phyloP scores from a whole-genome alignment of 345 rosid genomes.

The Chamaenerion angustifolium region DNA sequence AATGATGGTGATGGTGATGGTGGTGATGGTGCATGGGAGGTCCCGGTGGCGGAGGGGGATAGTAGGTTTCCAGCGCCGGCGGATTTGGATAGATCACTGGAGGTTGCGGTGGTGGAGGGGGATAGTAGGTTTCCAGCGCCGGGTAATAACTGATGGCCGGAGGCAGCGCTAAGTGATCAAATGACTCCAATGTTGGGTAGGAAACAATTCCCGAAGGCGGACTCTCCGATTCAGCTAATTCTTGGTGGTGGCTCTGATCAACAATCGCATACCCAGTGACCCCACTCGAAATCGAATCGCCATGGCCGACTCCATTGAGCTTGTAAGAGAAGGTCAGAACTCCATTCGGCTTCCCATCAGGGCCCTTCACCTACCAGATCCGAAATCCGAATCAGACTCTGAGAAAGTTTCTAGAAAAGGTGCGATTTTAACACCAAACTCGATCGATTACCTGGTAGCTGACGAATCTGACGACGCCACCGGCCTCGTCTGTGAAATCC shows the following conservation, averaged over 20 bases:
- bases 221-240: neutral
- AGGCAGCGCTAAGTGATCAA: neutral
- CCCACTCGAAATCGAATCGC: neutral
- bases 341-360: constrained; percentile 32
- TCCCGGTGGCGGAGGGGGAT: no score
- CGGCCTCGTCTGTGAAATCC: constrained; percentile 21
- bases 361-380: constrained; percentile 12
- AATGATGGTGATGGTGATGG: constrained; percentile 3
- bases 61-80: neutral
- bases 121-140: neutral
- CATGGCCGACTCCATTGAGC: constrained; percentile 6
- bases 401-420: no score
- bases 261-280: constrained; percentile 12
- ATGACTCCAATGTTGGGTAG: neutral
- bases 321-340: constrained; percentile 23
- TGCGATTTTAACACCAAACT: no score
- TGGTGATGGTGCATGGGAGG: constrained; percentile 7
- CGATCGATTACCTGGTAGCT: constrained; percentile 21
- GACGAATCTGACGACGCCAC: constrained; percentile 26
- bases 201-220: neutral
- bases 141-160: constrained; percentile 2
- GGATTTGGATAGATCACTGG: constrained; percentile 5
- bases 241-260: constrained; percentile 8
- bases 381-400: neutral
- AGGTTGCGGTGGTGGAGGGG: constrained; percentile 10